Percentiles rank a stretch among this genome's conserved stretches.
Conservation (phyloP, 1,284 basidiomycete species). For the Irpex lacteus region DNA sequence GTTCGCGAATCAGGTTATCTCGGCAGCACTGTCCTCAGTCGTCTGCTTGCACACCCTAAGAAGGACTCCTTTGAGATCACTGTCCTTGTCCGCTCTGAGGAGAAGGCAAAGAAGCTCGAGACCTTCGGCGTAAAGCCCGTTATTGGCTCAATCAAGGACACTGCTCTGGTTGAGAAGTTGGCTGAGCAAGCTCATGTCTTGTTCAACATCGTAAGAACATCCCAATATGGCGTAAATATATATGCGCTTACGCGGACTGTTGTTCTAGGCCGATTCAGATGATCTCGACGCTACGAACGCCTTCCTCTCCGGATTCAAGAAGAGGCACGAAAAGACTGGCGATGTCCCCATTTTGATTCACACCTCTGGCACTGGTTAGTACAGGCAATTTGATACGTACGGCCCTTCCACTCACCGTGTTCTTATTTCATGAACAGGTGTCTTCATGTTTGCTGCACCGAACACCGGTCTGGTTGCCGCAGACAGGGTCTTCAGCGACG, state of each 20-base stretch:
- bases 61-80: conserved; percentile 21
- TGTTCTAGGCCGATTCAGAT: not conserved
- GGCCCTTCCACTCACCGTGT: not conserved
- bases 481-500: not conserved
- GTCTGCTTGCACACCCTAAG: conserved; percentile 21
- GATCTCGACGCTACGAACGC: not conserved
- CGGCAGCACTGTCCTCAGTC: conserved; percentile 22
- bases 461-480: not conserved
- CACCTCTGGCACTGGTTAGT: not conserved
- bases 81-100: conserved; percentile 20
- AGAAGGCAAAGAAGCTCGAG: conserved; percentile 22
- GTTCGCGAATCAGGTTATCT: conserved; percentile 21
- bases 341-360: not conserved
- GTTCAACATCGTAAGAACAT: conserved; percentile 6
- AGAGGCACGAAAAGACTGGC: not conserved
- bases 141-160: conserved; percentile 21
- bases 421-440: not conserved
- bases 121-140: conserved; percentile 21
- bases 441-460: not conserved
- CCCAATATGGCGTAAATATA: no score
- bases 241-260: not conserved
- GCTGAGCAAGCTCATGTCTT: conserved; percentile 20
- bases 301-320: not conserved
- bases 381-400: no score
- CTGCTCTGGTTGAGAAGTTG: conserved; percentile 15